phyloP scores from a whole-genome alignment of 1,284 basidiomycete genomes.

The Abortiporus biennis region DNA sequence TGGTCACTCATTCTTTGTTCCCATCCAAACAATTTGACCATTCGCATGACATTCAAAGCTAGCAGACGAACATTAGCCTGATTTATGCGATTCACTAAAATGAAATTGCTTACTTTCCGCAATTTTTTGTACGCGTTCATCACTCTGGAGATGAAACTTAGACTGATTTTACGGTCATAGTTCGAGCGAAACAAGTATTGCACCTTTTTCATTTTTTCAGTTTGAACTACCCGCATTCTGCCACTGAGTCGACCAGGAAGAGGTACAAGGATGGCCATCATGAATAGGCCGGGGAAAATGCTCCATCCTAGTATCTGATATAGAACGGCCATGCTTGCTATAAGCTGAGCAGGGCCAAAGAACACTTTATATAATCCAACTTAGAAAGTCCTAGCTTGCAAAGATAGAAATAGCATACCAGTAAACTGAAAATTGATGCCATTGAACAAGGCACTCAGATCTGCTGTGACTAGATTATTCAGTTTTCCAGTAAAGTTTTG shows the following conservation, averaged over 20 bases:
- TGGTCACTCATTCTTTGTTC: conserved; percentile 39
- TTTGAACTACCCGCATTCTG: neutral
- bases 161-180: too few relatives aligned
- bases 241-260: neutral
- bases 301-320: conserved; percentile 42
- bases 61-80: neutral
- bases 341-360: conserved; percentile 28
- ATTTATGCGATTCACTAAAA: neutral
- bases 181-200: conserved; percentile 1
- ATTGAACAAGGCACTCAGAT: conserved; percentile 26
- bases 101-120: conserved; percentile 34
- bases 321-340: conserved; percentile 34
- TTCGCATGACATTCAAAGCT: conserved; percentile 38
- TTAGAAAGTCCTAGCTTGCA: neutral
- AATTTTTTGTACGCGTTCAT: conserved; percentile 41
- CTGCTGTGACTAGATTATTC: conserved; percentile 37
- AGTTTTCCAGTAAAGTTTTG: conserved; percentile 39
- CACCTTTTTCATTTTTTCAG: neutral
- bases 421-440: conserved; percentile 26
- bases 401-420: neutral
- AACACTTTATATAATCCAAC: conserved; percentile 22
- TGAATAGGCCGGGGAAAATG: neutral
- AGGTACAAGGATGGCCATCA: neutral
- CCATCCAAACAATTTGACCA: conserved; percentile 53
- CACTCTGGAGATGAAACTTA: conserved; percentile 31